Evolutionary conservation across 2,329 filamentous ascomycete species (phyloP), one percentile per base, ranked within the genome.

Genomic region (Xylaria sp.): DNA sequence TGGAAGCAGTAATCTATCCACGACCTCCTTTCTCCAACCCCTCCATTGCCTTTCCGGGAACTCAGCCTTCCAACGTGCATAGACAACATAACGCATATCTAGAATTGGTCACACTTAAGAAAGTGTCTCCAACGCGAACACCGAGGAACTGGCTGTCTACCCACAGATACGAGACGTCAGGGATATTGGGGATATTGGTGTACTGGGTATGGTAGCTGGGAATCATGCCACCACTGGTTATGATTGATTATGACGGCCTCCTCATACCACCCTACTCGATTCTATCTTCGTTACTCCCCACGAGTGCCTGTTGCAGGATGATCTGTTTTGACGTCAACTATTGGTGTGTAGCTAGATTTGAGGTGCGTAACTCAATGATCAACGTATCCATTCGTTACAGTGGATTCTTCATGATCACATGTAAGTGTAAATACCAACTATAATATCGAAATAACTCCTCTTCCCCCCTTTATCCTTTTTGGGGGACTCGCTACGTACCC

Each of bases 51-150:
- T 23, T 15, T 25, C n/a, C 12, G 20, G 9, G 4, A 41, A 57
- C 34, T 41, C 54, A 57, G 54, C 54, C 54, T 57, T 41, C 34
- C n/a, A 57, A 57, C 54, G 9, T 12, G 54, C 34, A 18, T 41
- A 15, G 41, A 25, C 10, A 44, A 46, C 7, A 4, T 34, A 41
- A 20, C n/a, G 41, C 12, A 28, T 23, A 23, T 50, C 44, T 25
- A 23, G 25, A 13, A 18, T 25, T 37, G 34, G 34, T 23, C n/a
- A 23, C 9, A 55, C 18, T 12, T 34, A 12, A 34, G 18, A 20
- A 18, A 37, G 7, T 13, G 8, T 18, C 54, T 31, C 23, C 6
- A 28, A n/a, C 37, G 9, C 20, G 15, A 13, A 25, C n/a, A 3
- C n/a, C 34, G n/a, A 28, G 12, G 55, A 57, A 12, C 2, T n/a